Evolutionary conservation across 1,284 basidiomycete species (phyloP).

Genomic region (Erythrobasidium hasegawianum): DNA sequence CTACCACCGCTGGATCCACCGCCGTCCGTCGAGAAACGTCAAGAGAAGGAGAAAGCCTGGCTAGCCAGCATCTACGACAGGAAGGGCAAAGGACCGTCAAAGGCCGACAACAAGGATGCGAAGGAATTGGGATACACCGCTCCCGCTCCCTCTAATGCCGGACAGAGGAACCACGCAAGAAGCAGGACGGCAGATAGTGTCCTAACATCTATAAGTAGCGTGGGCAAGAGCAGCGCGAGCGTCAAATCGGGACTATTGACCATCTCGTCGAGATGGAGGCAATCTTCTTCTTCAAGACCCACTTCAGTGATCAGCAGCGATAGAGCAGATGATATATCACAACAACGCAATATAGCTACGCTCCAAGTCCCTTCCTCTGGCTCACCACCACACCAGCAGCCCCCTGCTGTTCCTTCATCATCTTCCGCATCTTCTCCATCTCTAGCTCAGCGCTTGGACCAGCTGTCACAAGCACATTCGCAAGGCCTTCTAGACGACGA

Average conservation of each 20-base stretch:
- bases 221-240: too few relatives aligned
- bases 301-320: too few relatives aligned
- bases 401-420: background rate
- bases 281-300: too few relatives aligned
- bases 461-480: slow-evolving; percentile 41
- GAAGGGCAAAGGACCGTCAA: background rate
- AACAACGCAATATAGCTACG: background rate
- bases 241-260: too few relatives aligned
- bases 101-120: background rate
- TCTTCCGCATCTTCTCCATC: too few relatives aligned
- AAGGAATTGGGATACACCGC: too few relatives aligned
- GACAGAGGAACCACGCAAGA: too few relatives aligned
- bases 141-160: too few relatives aligned
- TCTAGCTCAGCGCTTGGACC: slow-evolving; percentile 38
- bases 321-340: background rate
- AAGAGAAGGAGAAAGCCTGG: slow-evolving; percentile 30
- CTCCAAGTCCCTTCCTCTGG: background rate
- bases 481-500: slow-evolving; percentile 44
- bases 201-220: too few relatives aligned
- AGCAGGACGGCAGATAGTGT: too few relatives aligned
- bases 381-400: background rate
- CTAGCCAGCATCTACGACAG: slow-evolving; percentile 12
- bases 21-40: slow-evolving; percentile 25
- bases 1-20: slow-evolving; percentile 10
- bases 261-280: too few relatives aligned